phyloP scores from a whole-genome alignment of 2,329 filamentous ascomycete species.

The Cryphonectria japonica region DNA sequence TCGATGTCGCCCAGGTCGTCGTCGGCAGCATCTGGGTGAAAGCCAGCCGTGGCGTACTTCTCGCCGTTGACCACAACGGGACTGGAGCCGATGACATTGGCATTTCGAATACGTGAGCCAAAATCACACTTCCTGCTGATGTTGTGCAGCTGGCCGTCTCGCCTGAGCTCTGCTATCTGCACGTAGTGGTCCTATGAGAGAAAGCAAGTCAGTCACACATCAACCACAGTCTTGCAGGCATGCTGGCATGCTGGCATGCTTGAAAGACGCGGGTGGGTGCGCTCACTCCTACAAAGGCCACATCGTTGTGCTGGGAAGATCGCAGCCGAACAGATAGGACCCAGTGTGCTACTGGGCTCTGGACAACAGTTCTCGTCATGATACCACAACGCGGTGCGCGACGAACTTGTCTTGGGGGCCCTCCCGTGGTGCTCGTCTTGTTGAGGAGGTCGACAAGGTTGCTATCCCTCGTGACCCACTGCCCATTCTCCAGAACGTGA shows the following conservation, averaged over 20 bases:
- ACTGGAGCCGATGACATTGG: slow-evolving; percentile 70
- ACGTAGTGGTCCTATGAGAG: slow-evolving; percentile 70
- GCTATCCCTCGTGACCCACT: slow-evolving; percentile 61
- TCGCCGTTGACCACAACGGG: slow-evolving; percentile 37
- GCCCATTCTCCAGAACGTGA: slow-evolving; percentile 56
- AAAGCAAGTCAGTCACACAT: slow-evolving; percentile 17
- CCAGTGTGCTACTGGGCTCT: slow-evolving; percentile 74
- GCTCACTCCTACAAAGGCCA: slow-evolving; percentile 81
- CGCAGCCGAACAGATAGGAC: slow-evolving; percentile 82
- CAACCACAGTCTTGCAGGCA: slow-evolving; percentile 32
- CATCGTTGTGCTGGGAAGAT: slow-evolving; percentile 72
- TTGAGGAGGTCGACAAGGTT: slow-evolving; percentile 49
- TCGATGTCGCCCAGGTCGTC: slow-evolving; percentile 39
- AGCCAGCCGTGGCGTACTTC: slow-evolving; percentile 35
- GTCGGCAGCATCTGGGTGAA: slow-evolving; percentile 41
- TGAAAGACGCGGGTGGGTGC: not conserved
- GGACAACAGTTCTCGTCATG: slow-evolving; percentile 76
- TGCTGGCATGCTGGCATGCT: not conserved
- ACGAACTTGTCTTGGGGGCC: slow-evolving; percentile 37
- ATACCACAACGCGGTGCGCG: slow-evolving; percentile 66
- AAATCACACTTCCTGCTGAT: slow-evolving; percentile 82
- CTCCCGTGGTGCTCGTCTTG: slow-evolving; percentile 41
- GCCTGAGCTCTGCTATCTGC: slow-evolving; percentile 75
- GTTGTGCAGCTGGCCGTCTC: slow-evolving; percentile 72
- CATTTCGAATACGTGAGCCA: slow-evolving; percentile 76